Evolutionary conservation across 129 eudicot genomes (phyloP).

Genomic region (Heracleum sosnowskyi): DNA sequence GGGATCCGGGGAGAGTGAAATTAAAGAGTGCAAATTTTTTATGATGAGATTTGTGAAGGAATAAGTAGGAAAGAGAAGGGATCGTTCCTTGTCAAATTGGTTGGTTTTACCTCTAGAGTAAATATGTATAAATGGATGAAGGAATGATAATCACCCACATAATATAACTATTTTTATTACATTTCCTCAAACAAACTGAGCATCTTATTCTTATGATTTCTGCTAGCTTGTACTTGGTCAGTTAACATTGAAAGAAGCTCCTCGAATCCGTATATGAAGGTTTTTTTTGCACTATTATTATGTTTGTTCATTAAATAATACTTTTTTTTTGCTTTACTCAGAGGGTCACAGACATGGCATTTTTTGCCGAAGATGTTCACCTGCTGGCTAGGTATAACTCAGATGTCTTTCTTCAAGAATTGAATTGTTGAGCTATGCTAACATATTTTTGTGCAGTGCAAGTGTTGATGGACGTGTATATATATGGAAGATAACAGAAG

Average conservation of each 20-base stretch:
- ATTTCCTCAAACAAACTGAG: neutral
- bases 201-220: neutral
- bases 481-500: conserved; percentile 93
- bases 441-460: conserved; percentile 47
- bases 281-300: neutral
- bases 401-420: neutral
- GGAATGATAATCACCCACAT: neutral
- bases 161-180: neutral
- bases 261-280: neutral
- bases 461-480: conserved; percentile 94
- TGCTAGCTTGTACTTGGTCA: neutral
- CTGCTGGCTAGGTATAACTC: conserved; percentile 75
- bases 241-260: neutral
- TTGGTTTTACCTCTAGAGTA: neutral
- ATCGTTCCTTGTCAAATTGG: neutral
- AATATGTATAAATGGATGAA: neutral
- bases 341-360: conserved; percentile 99
- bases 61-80: neutral
- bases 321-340: conserved; percentile 16
- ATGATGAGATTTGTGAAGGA: neutral
- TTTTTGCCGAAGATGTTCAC: conserved; percentile 98
- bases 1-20: no score
- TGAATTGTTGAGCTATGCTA: conserved; percentile 10
- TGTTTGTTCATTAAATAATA: neutral
- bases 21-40: neutral